A percentile compares a stretch with the other conserved stretches of the same genome.
Conservation (phyloP, 257 asterid species). For the Penstemon barbatus region DNA sequence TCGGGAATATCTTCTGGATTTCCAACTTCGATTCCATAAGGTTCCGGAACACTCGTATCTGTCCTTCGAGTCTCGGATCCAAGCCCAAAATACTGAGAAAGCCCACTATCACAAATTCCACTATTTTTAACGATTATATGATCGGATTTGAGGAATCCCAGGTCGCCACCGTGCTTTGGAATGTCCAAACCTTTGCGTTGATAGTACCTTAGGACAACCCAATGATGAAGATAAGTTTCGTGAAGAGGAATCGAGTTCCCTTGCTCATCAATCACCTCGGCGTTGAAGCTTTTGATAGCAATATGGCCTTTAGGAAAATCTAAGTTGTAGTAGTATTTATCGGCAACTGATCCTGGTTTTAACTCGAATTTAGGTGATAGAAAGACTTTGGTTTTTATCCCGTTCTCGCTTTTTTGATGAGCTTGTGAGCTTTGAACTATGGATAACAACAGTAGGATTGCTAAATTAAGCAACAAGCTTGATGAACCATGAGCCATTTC, state of each 20-base stretch:
- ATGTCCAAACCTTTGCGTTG: slow-evolving; percentile 33
- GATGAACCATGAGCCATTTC: slow-evolving; percentile 33
- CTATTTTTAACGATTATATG: slow-evolving; percentile 35
- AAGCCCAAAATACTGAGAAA: slow-evolving; percentile 71
- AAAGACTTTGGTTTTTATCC: slow-evolving; percentile 50
- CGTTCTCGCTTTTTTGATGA: slow-evolving; percentile 26
- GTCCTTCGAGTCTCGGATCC: slow-evolving; percentile 91
- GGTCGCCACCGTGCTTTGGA: not conserved
- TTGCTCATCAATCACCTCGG: slow-evolving; percentile 64
- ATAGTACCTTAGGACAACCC: slow-evolving; percentile 55
- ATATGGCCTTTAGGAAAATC: slow-evolving; percentile 77
- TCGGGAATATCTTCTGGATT: slow-evolving; percentile 50
- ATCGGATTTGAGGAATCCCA: slow-evolving; percentile 39
- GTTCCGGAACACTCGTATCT: slow-evolving; percentile 57
- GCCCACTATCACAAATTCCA: slow-evolving; percentile 58
- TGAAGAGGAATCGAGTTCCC: slow-evolving; percentile 65
- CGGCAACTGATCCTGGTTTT: slow-evolving; percentile 58
- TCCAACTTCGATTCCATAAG: slow-evolving; percentile 77
- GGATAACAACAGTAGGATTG: slow-evolving; percentile 26
- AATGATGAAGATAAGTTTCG: slow-evolving; percentile 80
- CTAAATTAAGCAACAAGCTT: slow-evolving; percentile 28
- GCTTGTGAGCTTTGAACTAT: slow-evolving; percentile 31
- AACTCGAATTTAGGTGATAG: slow-evolving; percentile 60
- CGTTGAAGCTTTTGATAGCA: slow-evolving; percentile 60
- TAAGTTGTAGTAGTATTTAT: slow-evolving; percentile 47